Base-by-base conservation (phyloP, 768 basidiomycete species). In the Russula sp. region DNA sequence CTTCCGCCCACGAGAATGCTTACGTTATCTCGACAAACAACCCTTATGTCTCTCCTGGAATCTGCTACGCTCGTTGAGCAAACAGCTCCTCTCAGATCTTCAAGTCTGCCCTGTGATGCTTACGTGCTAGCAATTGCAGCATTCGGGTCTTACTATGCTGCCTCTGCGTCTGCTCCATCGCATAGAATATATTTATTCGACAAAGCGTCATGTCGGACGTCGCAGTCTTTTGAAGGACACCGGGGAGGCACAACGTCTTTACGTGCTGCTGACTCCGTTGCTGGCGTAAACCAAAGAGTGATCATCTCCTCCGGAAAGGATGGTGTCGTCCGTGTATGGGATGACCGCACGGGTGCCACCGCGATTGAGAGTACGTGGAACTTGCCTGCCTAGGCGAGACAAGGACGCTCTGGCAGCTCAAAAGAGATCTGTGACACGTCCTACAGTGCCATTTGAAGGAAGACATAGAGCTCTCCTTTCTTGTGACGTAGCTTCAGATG, bases 281-380 rank as follows among this genome's bases (percentile, higher is more conserved):
- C 76, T 1, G 78, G 77, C 1, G 68, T 74, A 1, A 66, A 73
- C 41, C 75, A 76, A 11, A 75, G 75, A 34, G 76, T 74, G 41
- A 75, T 91, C 7, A 68, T 89, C 18, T 85, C 87, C 1, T 83
- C 83, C 11, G 87, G 90, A 1, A 82, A 79, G 65, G 88, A 91
- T 65, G 88, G 88, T 1, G 76, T 78, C 56, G 81, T 93, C 58
- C 83, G 81, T 61, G 77, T 83, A 35, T 93, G 90, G 90, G 90
- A 93, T 70, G 81, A 82, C 58, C 81, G 90, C 59, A 75, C 81
- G 39, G 70, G 75, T 35, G 36, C 79, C 7, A 74, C 78, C 52
- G 73, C 78, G 50, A 78, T 87, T 39, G 81, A 83, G 76, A 81
- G 88, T 91, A 68, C 73, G 86, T 77, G 38, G 41, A 47, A 47